phyloP scores from a whole-genome alignment of 495 filamentous ascomycete species.

The Neurospora sp. region DNA sequence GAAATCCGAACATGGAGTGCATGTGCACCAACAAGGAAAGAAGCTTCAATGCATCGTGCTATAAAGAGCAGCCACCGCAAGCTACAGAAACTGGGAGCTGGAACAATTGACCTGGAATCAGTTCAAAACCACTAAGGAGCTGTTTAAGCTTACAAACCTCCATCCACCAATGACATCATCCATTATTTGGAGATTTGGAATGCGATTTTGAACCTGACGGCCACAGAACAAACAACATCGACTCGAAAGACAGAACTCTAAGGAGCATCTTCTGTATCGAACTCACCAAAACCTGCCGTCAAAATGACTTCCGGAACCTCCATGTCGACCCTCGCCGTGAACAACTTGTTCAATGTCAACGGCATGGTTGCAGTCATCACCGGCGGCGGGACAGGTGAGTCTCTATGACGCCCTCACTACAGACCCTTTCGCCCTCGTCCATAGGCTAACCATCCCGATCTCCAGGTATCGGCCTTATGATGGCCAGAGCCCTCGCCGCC shows the following conservation, averaged over 20 bases:
- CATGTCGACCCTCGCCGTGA: constrained; percentile 5
- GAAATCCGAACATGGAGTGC: neutral
- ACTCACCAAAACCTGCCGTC: neutral
- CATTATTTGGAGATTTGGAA: neutral
- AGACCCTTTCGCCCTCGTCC: neutral
- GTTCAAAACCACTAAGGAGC: neutral
- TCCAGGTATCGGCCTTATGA: constrained; percentile 54
- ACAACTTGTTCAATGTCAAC: constrained; percentile 42
- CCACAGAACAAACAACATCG: neutral
- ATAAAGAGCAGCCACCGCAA: neutral
- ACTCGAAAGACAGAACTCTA: neutral
- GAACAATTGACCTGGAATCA: neutral
- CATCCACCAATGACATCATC: neutral
- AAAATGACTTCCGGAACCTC: neutral
- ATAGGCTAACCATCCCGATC: neutral
- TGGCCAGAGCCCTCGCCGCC: constrained; percentile 50
- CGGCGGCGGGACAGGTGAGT: constrained; percentile 46
- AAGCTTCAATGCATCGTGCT: neutral
- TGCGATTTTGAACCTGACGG: neutral
- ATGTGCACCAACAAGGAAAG: neutral
- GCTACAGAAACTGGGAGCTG: neutral
- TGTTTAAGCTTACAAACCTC: neutral
- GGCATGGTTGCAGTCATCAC: constrained; percentile 54
- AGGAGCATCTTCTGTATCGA: neutral
- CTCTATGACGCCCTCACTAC: neutral